These are phyloP conservation scores for Rutstroemia sydowiana DNA, from an alignment of 2,329 filamentous ascomycete species.

Conservation along the genomic window DNA sequence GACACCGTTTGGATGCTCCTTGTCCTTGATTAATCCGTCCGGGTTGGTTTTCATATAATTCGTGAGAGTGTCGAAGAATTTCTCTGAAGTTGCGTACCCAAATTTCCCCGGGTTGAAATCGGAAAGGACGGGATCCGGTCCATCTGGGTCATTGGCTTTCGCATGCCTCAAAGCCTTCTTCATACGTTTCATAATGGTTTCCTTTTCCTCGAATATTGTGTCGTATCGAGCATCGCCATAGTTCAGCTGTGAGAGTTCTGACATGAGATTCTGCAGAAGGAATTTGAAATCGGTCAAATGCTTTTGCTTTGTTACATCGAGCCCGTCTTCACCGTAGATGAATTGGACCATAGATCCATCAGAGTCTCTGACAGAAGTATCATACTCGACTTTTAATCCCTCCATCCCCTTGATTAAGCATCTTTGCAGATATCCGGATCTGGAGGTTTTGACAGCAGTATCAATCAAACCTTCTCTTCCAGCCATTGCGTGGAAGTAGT, in stretches of 20 bases:
- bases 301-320: constrained; percentile 90
- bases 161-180: constrained; percentile 74
- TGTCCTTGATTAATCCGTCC: constrained; percentile 50
- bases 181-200: constrained; percentile 58
- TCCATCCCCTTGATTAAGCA: constrained; percentile 99
- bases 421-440: constrained; percentile 91
- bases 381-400: constrained; percentile 84
- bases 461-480: constrained; percentile 97
- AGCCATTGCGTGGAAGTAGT: constrained; percentile 99
- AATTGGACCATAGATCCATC: constrained; percentile 94
- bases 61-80: constrained; percentile 65
- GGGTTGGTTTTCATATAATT: constrained; percentile 75
- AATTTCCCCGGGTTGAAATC: constrained; percentile 68
- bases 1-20: constrained; percentile 31
- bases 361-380: constrained; percentile 86
- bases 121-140: constrained; percentile 63
- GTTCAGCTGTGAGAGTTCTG: constrained; percentile 69
- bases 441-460: constrained; percentile 96
- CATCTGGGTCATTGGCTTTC: constrained; percentile 46
- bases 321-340: constrained; percentile 89
- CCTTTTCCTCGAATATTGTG: constrained; percentile 56
- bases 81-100: constrained; percentile 83
- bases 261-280: constrained; percentile 76
- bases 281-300: constrained; percentile 89
- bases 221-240: constrained; percentile 50